These are phyloP conservation scores for Neofusicoccum ribis DNA, from an alignment of 2,329 filamentous ascomycete species.

Conservation along the genomic window DNA sequence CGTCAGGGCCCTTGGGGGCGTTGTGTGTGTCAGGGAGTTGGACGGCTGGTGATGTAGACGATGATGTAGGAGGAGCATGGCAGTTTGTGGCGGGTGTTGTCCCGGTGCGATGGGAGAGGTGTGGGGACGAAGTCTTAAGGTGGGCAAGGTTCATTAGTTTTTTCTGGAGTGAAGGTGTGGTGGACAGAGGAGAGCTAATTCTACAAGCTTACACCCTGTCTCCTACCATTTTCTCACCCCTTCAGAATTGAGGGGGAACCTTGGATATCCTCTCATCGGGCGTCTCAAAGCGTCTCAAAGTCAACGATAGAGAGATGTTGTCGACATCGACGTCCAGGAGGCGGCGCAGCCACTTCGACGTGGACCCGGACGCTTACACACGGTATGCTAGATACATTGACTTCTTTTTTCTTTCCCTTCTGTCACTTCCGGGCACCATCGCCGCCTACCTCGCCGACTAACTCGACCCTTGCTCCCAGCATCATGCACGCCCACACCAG, in stretches of 20 bases:
- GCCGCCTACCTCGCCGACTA: too few species aligned
- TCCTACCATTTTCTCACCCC: too few species aligned
- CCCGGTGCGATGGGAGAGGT: neutral
- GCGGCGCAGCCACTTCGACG: neutral
- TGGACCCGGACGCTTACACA: neutral
- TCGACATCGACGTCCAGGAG: neutral
- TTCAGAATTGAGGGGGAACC: too few species aligned
- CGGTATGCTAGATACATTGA: neutral
- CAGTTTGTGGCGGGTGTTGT: neutral
- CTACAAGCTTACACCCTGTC: neutral
- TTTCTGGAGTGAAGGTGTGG: neutral
- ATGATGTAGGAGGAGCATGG: neutral
- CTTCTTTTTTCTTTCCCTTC: neutral
- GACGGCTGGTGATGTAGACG: neutral
- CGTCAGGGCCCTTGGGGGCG: neutral
- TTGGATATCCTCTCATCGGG: too few species aligned
- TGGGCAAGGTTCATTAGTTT: neutral
- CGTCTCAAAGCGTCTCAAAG: too few species aligned
- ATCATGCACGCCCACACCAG: constrained; percentile 18
- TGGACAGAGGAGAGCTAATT: neutral
- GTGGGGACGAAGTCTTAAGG: neutral
- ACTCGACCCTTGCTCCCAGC: neutral
- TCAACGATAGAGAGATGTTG: neutral
- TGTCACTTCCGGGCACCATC: too few species aligned
- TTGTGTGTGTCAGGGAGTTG: neutral